Conservation (phyloP, 306 rosid species). For the Carpinus fangiana region DNA sequence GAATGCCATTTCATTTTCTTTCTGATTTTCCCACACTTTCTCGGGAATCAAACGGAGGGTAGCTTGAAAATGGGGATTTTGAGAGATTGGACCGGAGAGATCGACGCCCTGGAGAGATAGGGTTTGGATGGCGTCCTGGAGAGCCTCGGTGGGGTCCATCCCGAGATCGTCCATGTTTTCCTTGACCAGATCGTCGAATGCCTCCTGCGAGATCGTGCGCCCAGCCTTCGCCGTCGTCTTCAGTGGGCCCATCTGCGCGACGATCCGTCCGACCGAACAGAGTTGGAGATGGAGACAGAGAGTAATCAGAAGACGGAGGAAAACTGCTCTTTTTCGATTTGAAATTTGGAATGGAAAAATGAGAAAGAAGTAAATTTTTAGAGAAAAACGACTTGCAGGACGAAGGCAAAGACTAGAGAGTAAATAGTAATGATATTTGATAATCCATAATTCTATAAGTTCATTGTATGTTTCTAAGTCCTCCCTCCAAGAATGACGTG, state of each 20-base stretch:
- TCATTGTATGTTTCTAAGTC: too few relatives aligned
- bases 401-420: too few relatives aligned
- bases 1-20: not conserved
- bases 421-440: too few relatives aligned
- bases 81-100: constrained; percentile 59
- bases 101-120: constrained; percentile 92
- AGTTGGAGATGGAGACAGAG: not conserved
- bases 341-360: not conserved
- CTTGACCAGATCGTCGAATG: constrained; percentile 77
- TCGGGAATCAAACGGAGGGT: not conserved
- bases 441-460: too few relatives aligned
- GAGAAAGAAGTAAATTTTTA: not conserved
- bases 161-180: constrained; percentile 90
- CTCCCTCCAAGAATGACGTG: too few relatives aligned
- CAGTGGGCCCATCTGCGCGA: constrained; percentile 54
- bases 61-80: not conserved
- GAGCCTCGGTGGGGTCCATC: constrained; percentile 91
- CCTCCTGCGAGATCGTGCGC: constrained; percentile 86
- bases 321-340: too few relatives aligned
- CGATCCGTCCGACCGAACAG: constrained; percentile 14
- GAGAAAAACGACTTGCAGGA: not conserved
- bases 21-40: constrained; percentile 1
- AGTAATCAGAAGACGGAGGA: not conserved
- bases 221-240: constrained; percentile 33
- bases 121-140: constrained; percentile 79